Base-by-base conservation (phyloP, 345 rosid species). In the Acer campestre region DNA sequence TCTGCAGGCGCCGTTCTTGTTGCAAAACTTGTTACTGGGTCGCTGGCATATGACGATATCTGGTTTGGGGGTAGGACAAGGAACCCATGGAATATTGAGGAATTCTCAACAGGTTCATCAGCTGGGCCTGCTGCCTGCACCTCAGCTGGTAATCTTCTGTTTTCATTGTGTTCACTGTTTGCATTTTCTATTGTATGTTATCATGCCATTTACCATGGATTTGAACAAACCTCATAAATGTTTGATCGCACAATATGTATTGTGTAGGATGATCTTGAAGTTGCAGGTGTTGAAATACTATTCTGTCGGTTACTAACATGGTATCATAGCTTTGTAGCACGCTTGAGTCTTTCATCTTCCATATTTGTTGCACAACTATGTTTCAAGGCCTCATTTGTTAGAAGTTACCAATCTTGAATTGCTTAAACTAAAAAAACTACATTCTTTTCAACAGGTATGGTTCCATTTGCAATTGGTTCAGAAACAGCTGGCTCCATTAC, bases 61-160 rank as follows among this genome's bases (percentile, higher is more conserved):
- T 93, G 97, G 98, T 93, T 90, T 65, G 95, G 92, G 4, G 97
- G 97, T 56, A 85, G 93, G 84, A 93, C 97, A 4, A 91, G 93
- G 73, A 94, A 94, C 76, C 98, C 98, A 17, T 94, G 98, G 97
- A 94, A 93, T 77, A 91, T 94, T 10, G 94, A 90, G 84, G 97
- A 94, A 71, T 94, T 94, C 78, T 79, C 95, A 40, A 94, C 98
- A 0, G 97, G 97, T 38, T 91, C 98, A 59, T 94, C 97, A 35
- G 97, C 94, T 78, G 97, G 98, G 73, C 94, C 98, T 17, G 98
- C 95, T 78, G 93, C 98, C n/a, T 86, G 92, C 81, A 90, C 94
- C 61, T 88, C 95, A 0, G 95, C 98, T 68, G 98, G 98, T 92
- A 84, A 77, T 77, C 61, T 67, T 77, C 35, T 38, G 61, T 10